These are phyloP conservation scores for Actinomortierella ambigua DNA, from an alignment of 371 early-diverging fungal species.

Conservation along the genomic window DNA sequence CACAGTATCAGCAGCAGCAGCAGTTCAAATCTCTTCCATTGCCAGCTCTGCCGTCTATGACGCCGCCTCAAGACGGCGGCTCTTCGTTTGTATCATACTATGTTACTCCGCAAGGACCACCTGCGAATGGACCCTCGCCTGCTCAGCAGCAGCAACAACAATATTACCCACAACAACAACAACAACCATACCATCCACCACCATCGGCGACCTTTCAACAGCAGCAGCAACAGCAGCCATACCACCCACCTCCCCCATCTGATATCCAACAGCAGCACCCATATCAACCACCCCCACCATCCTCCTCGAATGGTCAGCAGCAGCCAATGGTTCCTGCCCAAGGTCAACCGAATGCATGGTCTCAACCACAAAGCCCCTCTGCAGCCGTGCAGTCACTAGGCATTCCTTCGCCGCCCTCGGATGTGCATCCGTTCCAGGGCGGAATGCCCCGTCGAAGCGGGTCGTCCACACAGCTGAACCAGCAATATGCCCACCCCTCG, in stretches of 20 bases:
- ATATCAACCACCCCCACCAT: slow-evolving; percentile 2
- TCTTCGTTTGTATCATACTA: too few relatives aligned
- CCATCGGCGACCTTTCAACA: neutral
- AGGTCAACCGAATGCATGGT: too few relatives aligned
- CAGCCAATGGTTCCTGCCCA: neutral
- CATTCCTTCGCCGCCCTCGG: slow-evolving; percentile 8
- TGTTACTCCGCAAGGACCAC: too few relatives aligned
- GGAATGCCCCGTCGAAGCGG: too few relatives aligned
- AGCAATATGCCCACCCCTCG: too few relatives aligned
- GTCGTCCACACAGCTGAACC: too few relatives aligned
- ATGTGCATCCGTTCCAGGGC: slow-evolving; percentile 1
- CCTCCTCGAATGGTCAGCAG: slow-evolving; percentile 18
- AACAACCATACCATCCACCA: slow-evolving; percentile 1
- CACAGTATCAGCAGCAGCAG: slow-evolving; percentile 10
- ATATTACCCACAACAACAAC: slow-evolving; percentile 5
- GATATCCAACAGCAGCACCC: neutral
- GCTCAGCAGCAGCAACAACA: neutral
- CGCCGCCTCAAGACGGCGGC: too few relatives aligned
- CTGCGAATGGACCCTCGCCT: too few relatives aligned
- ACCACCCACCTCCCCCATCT: neutral
- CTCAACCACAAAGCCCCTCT: neutral
- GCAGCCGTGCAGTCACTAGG: too few relatives aligned
- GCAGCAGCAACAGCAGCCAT: neutral
- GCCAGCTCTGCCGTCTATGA: too few relatives aligned
- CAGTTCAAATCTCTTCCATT: too few relatives aligned